Evolutionary conservation across 2,329 filamentous ascomycete genomes (phyloP).

Genomic region (Trichoderma guizhouense): DNA sequence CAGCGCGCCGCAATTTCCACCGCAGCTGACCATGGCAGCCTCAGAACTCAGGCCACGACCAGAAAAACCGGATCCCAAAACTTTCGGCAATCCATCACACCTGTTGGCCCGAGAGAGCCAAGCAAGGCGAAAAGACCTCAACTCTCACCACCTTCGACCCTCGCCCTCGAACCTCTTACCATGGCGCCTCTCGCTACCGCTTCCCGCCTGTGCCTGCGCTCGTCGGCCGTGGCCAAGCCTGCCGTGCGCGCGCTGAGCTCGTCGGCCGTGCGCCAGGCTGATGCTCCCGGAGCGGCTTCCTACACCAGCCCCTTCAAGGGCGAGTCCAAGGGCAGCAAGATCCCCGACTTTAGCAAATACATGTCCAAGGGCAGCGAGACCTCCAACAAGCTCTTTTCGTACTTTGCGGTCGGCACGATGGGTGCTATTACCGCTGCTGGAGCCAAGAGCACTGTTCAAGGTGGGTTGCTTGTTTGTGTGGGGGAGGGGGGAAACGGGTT

Average conservation of each 20-base stretch:
- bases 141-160: constrained; percentile 27
- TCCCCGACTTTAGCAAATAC: constrained; percentile 91
- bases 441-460: constrained; percentile 96
- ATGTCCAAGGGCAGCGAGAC: constrained; percentile 64
- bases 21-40: constrained; percentile 33
- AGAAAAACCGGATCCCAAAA: constrained; percentile 34
- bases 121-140: constrained; percentile 48
- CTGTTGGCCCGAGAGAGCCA: constrained; percentile 23
- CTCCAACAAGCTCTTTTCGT: constrained; percentile 84
- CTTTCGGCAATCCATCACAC: constrained; percentile 43
- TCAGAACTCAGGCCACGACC: constrained; percentile 36
- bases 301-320: constrained; percentile 65
- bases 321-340: constrained; percentile 59
- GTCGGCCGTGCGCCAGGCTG: constrained; percentile 47
- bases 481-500: background rate
- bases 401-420: constrained; percentile 98
- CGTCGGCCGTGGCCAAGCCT: constrained; percentile 41
- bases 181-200: constrained; percentile 69
- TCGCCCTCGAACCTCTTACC: constrained; percentile 25
- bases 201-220: constrained; percentile 67
- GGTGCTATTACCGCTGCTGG: constrained; percentile 88
- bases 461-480: constrained; percentile 53
- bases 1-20: constrained; percentile 44
- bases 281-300: constrained; percentile 45
- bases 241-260: constrained; percentile 56